Base-by-base conservation (phyloP, 345 rosid species). In the Populus simonii region DNA sequence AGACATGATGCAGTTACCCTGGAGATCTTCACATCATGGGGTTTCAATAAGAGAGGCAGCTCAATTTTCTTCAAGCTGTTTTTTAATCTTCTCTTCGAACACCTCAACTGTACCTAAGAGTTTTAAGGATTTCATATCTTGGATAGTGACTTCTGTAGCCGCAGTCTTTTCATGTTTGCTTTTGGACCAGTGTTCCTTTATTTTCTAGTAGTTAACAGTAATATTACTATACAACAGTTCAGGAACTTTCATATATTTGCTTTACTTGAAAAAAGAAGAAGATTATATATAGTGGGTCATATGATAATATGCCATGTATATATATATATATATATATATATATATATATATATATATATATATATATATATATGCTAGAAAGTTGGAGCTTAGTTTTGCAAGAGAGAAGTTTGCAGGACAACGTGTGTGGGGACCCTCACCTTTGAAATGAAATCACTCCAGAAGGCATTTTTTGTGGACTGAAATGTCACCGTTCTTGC, bases 71-170 rank as follows among this genome's bases (percentile, higher is more conserved):
- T 70, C 7, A 61, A 72, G 68, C 43, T 62, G 65, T 62, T 35
- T 67, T 45, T 82, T 47, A 18, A 17, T 79, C 49, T 79, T 51
- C 35, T 25, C 33, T 72, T 55, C 51, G 33, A 68, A 41, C 69
- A 13, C 20, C 43, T 49, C 80, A 78, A 66, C 17, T 71, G 79
- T 71, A 78, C n/a, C 49, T 35, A 29, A 72, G 69, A 69, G 65
- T 45, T 53, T 74, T 55, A 59, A 66, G 72, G 31, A 29, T 79
- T 76, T 66, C 35, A 70, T 83, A 70, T 74, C 73, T 76, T 80
- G 73, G 68, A 76, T 74, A 71, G 76, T 70, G 63, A 43, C 69
- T 76, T 63, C 70, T 69, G 70, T 47, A 49, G 68, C 76, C 20
- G 13, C 22, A 51, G 2, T 39, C 25, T 33, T 74, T 77, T 75